These are phyloP conservation scores for Puccinia polysora DNA, from an alignment of 1,284 basidiomycete species.

Conservation along the genomic window DNA sequence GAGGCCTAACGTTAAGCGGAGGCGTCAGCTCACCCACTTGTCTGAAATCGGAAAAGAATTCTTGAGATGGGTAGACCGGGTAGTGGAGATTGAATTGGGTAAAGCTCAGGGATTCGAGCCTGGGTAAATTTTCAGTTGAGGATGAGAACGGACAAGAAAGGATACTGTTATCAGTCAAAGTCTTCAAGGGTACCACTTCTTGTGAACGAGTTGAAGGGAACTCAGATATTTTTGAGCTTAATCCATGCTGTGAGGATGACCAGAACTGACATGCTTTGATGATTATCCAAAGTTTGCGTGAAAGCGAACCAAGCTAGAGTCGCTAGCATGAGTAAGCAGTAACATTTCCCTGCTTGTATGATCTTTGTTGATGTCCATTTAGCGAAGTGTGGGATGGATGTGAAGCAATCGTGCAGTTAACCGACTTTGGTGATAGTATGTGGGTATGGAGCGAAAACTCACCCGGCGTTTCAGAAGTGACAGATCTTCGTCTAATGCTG, in stretches of 20 bases:
- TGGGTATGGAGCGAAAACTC: not conserved
- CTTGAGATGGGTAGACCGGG: not conserved
- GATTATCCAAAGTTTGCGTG: not conserved
- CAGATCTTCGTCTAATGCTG: slow-evolving; percentile 22
- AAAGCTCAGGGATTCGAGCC: slow-evolving; percentile 13
- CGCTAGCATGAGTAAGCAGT: slow-evolving; percentile 13
- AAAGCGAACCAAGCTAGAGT: slow-evolving; percentile 9
- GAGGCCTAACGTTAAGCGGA: not conserved
- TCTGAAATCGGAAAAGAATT: not conserved
- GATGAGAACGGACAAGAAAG: too few relatives aligned
- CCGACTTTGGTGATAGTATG: too few relatives aligned
- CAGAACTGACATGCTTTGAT: slow-evolving; percentile 7
- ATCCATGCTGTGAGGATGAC: too few relatives aligned
- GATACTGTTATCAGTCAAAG: too few relatives aligned
- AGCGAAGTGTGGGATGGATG: not conserved
- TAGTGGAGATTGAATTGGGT: slow-evolving; percentile 12
- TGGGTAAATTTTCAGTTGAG: too few relatives aligned
- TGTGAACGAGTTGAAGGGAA: too few relatives aligned
- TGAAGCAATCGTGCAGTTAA: not conserved
- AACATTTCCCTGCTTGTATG: slow-evolving; percentile 16
- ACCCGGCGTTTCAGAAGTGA: slow-evolving; percentile 10
- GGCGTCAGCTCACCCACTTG: not conserved
- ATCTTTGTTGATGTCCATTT: not conserved
- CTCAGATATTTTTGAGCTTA: too few relatives aligned
- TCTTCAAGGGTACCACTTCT: too few relatives aligned